phyloP scores from a whole-genome alignment of 1,284 basidiomycete species.

The Gastroboletus turbinatus region DNA sequence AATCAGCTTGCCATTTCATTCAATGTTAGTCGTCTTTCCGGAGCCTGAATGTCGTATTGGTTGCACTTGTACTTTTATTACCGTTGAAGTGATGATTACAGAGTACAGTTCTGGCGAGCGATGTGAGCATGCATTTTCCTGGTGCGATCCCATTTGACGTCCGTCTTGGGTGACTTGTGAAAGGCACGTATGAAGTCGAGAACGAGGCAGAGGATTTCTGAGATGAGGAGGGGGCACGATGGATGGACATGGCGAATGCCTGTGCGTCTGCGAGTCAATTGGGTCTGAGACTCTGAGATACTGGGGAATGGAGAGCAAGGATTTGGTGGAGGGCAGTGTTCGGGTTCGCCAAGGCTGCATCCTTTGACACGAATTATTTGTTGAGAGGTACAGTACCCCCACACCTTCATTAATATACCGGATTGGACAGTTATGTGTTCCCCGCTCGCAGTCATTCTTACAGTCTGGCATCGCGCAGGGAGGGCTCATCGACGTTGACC shows the following conservation, averaged over 20 bases:
- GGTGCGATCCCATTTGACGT: no score
- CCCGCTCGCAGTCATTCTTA: constrained; percentile 1
- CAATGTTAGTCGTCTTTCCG: background rate
- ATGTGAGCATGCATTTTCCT: no score
- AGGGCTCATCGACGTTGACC: constrained; percentile 71
- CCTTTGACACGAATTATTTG: constrained; percentile 41
- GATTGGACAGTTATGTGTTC: background rate
- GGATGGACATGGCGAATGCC: no score
- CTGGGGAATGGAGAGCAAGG: no score
- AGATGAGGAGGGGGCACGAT: no score
- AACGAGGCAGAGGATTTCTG: no score
- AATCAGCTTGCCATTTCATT: background rate
- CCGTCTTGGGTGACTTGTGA: no score
- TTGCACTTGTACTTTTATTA: background rate
- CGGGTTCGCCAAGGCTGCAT: constrained; percentile 52
- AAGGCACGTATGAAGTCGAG: no score
- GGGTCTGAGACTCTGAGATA: no score
- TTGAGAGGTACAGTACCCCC: constrained; percentile 47
- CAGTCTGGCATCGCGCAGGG: constrained; percentile 85
- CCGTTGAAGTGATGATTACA: background rate
- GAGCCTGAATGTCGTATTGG: background rate
- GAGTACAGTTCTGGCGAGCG: no score
- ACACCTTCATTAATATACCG: background rate
- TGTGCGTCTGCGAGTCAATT: no score
- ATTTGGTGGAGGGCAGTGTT: constrained; percentile 53